Conservation (phyloP, 345 rosid genomes). For the Erodium maritimum region DNA sequence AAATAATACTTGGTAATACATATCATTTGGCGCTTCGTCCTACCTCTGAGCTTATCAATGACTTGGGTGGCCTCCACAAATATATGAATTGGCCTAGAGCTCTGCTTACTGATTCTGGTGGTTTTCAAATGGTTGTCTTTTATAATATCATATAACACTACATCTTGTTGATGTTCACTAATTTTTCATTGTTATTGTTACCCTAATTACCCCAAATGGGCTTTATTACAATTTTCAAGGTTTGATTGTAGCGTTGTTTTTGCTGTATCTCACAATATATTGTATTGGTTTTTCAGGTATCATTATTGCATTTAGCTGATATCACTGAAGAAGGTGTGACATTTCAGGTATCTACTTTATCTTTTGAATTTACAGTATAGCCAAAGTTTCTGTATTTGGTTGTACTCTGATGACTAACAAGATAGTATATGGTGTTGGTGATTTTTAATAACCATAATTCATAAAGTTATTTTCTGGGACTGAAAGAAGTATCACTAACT, state of each 20-base stretch:
- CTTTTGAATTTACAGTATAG: background rate
- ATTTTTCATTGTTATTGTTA: background rate
- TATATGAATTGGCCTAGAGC: slow-evolving; percentile 87
- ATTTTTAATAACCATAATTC: too few species aligned
- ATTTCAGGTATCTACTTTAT: slow-evolving; percentile 42
- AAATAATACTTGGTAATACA: slow-evolving; percentile 73
- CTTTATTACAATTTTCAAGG: background rate
- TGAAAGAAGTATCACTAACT: too few species aligned
- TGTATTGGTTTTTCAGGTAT: slow-evolving; percentile 37
- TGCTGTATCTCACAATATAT: slow-evolving; percentile 1
- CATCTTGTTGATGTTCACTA: too few species aligned
- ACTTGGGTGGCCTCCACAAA: slow-evolving; percentile 70
- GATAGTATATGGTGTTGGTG: too few species aligned
- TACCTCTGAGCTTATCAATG: slow-evolving; percentile 65
- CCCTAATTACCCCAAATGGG: background rate
- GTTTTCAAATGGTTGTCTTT: slow-evolving; percentile 71
- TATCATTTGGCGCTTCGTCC: slow-evolving; percentile 81
- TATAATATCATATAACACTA: slow-evolving; percentile 1
- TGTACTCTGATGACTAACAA: too few species aligned
- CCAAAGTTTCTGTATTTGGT: background rate
- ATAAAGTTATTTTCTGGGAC: too few species aligned
- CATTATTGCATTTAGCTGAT: slow-evolving; percentile 68
- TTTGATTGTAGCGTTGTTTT: background rate
- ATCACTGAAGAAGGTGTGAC: slow-evolving; percentile 72
- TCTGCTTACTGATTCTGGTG: slow-evolving; percentile 77